Percentiles rank a stretch among this genome's conserved stretches.
These are phyloP conservation scores for Trebouxiophyceae sp. DNA, from an alignment of 163 green algal species.

Conservation along the genomic window DNA sequence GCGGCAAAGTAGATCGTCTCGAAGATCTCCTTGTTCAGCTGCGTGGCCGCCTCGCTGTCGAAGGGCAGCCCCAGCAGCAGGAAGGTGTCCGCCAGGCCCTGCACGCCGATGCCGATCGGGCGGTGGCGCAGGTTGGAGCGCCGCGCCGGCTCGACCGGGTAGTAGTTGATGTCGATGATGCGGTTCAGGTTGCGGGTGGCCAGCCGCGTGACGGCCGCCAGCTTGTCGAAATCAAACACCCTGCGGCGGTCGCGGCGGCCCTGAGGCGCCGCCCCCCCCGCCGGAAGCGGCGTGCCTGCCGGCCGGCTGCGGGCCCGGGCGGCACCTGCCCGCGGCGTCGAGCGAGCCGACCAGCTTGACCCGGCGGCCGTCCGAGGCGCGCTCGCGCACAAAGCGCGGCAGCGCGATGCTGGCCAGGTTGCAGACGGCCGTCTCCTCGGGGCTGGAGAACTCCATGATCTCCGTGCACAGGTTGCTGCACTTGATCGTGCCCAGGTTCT, in stretches of 20 bases:
- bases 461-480: conserved; percentile 99
- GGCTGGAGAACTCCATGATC: conserved; percentile 94
- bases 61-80: conserved; percentile 97
- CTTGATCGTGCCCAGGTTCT: conserved; percentile 99
- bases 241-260: conserved; percentile 24
- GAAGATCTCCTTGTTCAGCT: conserved; percentile 98
- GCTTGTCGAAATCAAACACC: conserved; percentile 94
- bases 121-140: conserved; percentile 93
- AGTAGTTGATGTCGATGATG: conserved; percentile 99
- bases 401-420: conserved; percentile 98
- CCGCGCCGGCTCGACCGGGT: conserved; percentile 84
- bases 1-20: conserved; percentile 96
- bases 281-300: too few relatives aligned
- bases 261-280: too few relatives aligned
- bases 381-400: conserved; percentile 51
- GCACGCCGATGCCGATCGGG: conserved; percentile 96
- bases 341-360: conserved; percentile 61
- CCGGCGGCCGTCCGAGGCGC: conserved; percentile 13
- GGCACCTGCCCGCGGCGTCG: conserved; percentile 22
- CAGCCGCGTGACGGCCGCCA: conserved; percentile 69
- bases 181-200: conserved; percentile 96
- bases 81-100: conserved; percentile 97
- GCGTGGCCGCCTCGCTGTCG: conserved; percentile 76
- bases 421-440: conserved; percentile 97
- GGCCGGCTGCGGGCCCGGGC: too few relatives aligned